Base-by-base conservation (phyloP, 306 rosid species). In the Echinosophora koreensis region DNA sequence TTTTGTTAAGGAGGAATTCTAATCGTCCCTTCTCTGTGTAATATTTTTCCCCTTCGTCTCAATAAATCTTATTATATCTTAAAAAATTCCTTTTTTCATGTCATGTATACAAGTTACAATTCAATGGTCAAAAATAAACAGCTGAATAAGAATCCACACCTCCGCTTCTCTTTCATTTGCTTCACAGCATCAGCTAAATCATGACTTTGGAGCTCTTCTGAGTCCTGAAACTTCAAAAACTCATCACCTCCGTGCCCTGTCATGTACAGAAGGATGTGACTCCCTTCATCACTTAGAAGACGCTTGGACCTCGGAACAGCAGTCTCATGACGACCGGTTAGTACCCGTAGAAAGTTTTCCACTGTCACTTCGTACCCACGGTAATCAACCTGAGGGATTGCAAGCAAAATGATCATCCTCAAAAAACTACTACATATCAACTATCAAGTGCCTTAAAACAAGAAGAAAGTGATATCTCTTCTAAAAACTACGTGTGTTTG, bases 201-300 rank as follows among this genome's bases (percentile, higher is more conserved):
- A 58, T 90, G 98, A 88, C 98, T 95, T 65, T 95, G 98, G 78
- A 95, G 98, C 89, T 95, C 98, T 83, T 95, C 98, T 0, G 95
- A 86, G 84, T 95, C 98, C 77, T 95, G 98, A 82, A 95, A 95
- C 84, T 95, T 95, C 87, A 95, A 84, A 88, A 95, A 95, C 62
- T 92, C 97, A 84, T 92, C 97, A 73, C 98, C 98, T 14, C 98
- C 98, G 67, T 95, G 98, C 63, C 98, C 98, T 0, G 98, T 95
- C 98, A 95, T 95, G 74, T 95, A 95, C 64, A 95, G 79, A 68
- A 92, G 92, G 79, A 95, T 89, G 86, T 95, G 98, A 84, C 98
- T 95, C 82, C 98, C 98, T 87, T 95, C 97, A 84, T 95, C 97
- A 84, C 98, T 95, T 62, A 95, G 84, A 52, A 92, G 90, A 58